A percentile compares a stretch with the other conserved stretches of the same genome.
phyloP scores from a whole-genome alignment of 331 rosid species.

The Acacia pycnantha region DNA sequence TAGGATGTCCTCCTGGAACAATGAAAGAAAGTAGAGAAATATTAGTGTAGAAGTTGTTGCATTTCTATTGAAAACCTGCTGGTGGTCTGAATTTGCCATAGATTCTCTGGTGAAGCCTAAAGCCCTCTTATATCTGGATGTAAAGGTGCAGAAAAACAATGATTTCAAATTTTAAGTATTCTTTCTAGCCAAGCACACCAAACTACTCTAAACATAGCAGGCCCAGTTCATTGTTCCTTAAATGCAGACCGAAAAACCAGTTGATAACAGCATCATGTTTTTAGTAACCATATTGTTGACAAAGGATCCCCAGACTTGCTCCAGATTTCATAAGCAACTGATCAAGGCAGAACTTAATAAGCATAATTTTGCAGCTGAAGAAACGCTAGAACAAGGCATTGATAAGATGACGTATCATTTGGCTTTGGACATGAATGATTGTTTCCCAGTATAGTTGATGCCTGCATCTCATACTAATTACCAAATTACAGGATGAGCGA shows the following conservation, averaged over 20 bases:
- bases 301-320: background rate
- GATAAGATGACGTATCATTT: background rate
- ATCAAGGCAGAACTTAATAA: background rate
- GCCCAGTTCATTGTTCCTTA: background rate
- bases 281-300: background rate
- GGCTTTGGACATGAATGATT: background rate
- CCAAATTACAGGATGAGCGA: conserved; percentile 76
- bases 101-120: background rate
- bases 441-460: background rate
- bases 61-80: background rate
- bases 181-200: background rate
- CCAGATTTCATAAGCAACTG: background rate
- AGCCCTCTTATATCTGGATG: background rate
- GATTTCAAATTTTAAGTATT: background rate
- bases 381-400: background rate
- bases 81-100: background rate
- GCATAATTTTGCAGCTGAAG: background rate
- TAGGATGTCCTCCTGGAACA: background rate
- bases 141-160: background rate
- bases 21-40: background rate
- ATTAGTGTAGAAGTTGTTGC: background rate
- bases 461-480: conserved; percentile 9
- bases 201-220: background rate
- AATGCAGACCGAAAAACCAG: background rate
- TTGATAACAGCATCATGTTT: background rate